phyloP scores from a whole-genome alignment of 177 flowering plant genomes.

The Vitis hybrid region DNA sequence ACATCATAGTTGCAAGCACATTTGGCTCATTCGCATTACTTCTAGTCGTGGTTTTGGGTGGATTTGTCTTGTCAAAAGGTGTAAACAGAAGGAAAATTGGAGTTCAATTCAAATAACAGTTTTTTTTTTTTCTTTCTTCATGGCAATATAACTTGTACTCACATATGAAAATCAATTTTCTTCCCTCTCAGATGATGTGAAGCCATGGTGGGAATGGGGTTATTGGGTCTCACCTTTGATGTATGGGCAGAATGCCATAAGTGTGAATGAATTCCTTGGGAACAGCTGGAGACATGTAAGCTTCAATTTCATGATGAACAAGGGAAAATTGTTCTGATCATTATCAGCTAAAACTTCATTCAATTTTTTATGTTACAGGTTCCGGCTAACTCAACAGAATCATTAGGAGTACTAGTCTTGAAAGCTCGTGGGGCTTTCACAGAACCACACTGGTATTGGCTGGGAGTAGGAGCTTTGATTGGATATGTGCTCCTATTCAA shows the following conservation, averaged over 20 bases:
- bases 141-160: not conserved
- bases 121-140: not conserved
- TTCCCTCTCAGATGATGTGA: conserved; percentile 43
- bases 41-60: conserved; percentile 42
- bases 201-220: conserved; percentile 87
- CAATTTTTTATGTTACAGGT: conserved; percentile 20
- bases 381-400: conserved; percentile 28
- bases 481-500: conserved; percentile 56
- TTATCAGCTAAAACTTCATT: not conserved
- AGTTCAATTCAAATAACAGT: not conserved
- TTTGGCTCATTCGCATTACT: conserved; percentile 48
- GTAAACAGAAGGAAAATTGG: not conserved
- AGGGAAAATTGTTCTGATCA: too few relatives aligned
- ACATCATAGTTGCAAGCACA: conserved; percentile 51
- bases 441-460: conserved; percentile 63
- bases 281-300: conserved; percentile 66
- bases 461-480: conserved; percentile 49
- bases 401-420: conserved; percentile 48
- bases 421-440: conserved; percentile 55
- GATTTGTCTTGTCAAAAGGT: conserved; percentile 63
- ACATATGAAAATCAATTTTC: not conserved
- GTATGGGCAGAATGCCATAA: conserved; percentile 71
- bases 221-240: conserved; percentile 83
- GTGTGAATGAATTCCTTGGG: conserved; percentile 75
- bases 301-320: not conserved